Conservation (phyloP, 352 stramenopile genomes). For the Pythium insidiosum region DNA sequence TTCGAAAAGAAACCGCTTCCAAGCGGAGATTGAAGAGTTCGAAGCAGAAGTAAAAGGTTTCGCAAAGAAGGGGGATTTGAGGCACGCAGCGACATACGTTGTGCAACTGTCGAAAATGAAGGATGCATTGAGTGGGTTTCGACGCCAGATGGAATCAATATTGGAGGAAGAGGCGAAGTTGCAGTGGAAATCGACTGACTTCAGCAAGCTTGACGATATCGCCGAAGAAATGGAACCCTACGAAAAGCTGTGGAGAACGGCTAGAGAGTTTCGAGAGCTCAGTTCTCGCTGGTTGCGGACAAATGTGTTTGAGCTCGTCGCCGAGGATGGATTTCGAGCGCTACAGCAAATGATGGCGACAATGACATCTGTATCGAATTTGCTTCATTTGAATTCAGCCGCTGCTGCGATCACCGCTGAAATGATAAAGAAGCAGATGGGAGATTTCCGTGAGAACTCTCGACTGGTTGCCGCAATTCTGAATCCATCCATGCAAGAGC, state of each 20-base stretch:
- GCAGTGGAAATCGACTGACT: conserved; percentile 63
- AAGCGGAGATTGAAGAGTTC: conserved; percentile 70
- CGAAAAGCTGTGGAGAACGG: conserved; percentile 65
- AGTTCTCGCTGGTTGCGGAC: conserved; percentile 48
- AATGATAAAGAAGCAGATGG: conserved; percentile 73
- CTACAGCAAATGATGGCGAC: conserved; percentile 52
- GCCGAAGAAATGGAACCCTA: conserved; percentile 67
- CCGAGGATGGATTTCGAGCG: conserved; percentile 30
- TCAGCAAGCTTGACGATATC: conserved; percentile 67
- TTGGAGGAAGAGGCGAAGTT: conserved; percentile 53
- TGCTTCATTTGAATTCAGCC: conserved; percentile 43
- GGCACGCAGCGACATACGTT: conserved; percentile 68
- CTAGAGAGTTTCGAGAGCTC: conserved; percentile 68
- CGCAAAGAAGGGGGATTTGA: conserved; percentile 67
- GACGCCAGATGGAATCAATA: conserved; percentile 47
- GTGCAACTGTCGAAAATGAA: conserved; percentile 69
- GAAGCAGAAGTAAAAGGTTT: conserved; percentile 60
- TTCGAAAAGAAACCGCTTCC: conserved; percentile 57
- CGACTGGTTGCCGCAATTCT: conserved; percentile 56
- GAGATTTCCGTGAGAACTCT: conserved; percentile 60
- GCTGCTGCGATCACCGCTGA: conserved; percentile 57
- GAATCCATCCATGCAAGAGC: conserved; percentile 55
- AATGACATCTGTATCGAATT: conserved; percentile 43
- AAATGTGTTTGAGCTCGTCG: conserved; percentile 63
- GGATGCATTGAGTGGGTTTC: conserved; percentile 46